Evolutionary conservation across 2,329 filamentous ascomycete species (phyloP).

Genomic region (Botrytis sinoallii): DNA sequence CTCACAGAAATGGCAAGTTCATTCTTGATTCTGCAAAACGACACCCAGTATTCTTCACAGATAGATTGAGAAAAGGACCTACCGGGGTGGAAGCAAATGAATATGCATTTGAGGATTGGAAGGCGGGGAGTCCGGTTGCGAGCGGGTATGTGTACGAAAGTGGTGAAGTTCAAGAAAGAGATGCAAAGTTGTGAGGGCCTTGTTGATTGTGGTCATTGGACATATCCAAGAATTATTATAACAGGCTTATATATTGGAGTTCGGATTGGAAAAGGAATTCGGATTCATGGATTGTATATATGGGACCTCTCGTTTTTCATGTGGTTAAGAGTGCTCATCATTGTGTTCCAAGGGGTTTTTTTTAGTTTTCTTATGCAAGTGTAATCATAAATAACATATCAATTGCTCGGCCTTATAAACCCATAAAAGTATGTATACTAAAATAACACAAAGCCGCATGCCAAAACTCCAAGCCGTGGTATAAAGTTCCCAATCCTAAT

Average conservation of each 20-base stretch:
- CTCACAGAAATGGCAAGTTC: slow-evolving; percentile 11
- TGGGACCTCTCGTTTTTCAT: not conserved
- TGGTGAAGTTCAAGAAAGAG: slow-evolving; percentile 32
- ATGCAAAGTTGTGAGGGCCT: slow-evolving; percentile 33
- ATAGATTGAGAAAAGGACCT: slow-evolving; percentile 52
- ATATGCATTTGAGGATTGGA: slow-evolving; percentile 25
- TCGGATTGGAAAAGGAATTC: not conserved
- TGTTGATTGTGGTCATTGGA: not conserved
- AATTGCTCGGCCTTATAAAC: not conserved
- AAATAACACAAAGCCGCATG: not conserved
- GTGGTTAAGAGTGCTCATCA: not conserved
- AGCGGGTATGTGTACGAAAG: slow-evolving; percentile 60
- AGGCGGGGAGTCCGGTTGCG: slow-evolving; percentile 50
- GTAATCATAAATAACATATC: not conserved
- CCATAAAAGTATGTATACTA: not conserved
- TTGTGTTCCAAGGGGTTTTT: not conserved
- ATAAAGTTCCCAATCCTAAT: slow-evolving; percentile 18
- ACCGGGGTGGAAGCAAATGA: not conserved
- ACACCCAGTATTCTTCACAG: slow-evolving; percentile 76
- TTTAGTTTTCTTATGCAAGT: not conserved
- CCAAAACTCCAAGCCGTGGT: slow-evolving; percentile 20
- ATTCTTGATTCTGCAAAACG: slow-evolving; percentile 51
- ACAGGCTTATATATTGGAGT: not conserved
- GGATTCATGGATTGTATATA: not conserved
- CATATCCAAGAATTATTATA: not conserved